Base-by-base conservation (phyloP, 1,284 basidiomycete genomes). In the Moniliella sp. region DNA sequence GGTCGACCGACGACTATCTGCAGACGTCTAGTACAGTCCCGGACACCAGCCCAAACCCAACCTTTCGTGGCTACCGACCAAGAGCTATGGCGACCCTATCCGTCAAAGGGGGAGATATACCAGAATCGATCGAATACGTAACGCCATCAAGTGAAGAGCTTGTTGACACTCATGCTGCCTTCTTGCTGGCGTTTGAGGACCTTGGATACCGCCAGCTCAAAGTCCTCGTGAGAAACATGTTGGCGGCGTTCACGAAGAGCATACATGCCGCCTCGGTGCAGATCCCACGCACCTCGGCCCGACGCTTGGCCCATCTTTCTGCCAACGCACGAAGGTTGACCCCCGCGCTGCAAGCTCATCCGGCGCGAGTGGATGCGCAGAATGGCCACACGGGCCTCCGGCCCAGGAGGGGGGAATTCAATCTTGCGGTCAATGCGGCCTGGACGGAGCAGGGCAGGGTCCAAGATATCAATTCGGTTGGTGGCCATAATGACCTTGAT, bases 211-310 rank as follows among this genome's bases (percentile, higher is more conserved):
- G 86, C 86, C 65, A 94, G 83, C 67, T 93, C 86, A 54, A 97
- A 94, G 62, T 97, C 88, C 53, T 94, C 88, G 63, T 94, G 84
- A 1, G 83, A 88, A 29, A 94, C 88, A 32, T 25, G 50, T 50
- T 93, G 84, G 45, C 88, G 68, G 36, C 88, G 73, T 62, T 94
- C 88, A 25, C 88, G 72, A 7, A 94, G 67, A 1, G 88, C 88
- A 59, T 93, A 97, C 88, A 93, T 94, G 34, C 82, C 84, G 86
- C 88, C 67, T 97, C 88, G 0, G 88, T 94, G 63, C 86, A 94
- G 52, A 97, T 94, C 66, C 88, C 88, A 19, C 88, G 73, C 8
- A 94, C 88, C 62, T 97, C 88, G 4, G 88, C 88, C 53, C 88
- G 88, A 1, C 82, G 88, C 57, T 88, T 80, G 2, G 88, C 88